Conservation (phyloP, 2,329 filamentous ascomycete species). For the Botrytis deweyae region DNA sequence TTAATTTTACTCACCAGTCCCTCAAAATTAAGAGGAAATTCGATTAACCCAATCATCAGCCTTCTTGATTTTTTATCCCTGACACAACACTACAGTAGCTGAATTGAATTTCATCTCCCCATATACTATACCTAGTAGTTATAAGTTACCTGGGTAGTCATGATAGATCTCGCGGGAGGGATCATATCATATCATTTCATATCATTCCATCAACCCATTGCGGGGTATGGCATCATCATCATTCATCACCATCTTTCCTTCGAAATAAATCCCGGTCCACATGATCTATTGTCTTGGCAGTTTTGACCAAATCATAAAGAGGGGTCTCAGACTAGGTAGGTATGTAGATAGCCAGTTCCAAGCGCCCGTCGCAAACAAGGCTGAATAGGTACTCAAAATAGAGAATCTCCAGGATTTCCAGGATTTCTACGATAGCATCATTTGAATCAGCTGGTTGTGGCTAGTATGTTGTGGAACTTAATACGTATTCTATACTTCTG, state of each 20-base stretch:
- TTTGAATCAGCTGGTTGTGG: background rate
- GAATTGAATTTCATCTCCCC: too few relatives aligned
- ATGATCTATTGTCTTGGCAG: background rate
- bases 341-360: background rate
- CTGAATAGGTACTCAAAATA: background rate
- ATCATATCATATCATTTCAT: too few relatives aligned
- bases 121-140: background rate
- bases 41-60: too few relatives aligned
- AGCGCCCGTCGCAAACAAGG: background rate
- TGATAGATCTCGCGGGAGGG: background rate
- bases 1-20: too few relatives aligned
- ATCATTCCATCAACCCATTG: background rate
- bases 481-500: background rate
- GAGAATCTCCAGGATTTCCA: background rate
- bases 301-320: background rate
- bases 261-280: too few relatives aligned
- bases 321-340: background rate
- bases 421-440: background rate
- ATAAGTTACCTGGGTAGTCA: background rate
- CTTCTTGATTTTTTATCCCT: too few relatives aligned
- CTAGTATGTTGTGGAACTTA: background rate
- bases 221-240: conserved; percentile 10
- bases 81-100: too few relatives aligned
- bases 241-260: too few relatives aligned
- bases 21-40: too few relatives aligned